Base-by-base conservation (phyloP, 2,329 filamentous ascomycete species). In the Myriosclerotinia curreyana region DNA sequence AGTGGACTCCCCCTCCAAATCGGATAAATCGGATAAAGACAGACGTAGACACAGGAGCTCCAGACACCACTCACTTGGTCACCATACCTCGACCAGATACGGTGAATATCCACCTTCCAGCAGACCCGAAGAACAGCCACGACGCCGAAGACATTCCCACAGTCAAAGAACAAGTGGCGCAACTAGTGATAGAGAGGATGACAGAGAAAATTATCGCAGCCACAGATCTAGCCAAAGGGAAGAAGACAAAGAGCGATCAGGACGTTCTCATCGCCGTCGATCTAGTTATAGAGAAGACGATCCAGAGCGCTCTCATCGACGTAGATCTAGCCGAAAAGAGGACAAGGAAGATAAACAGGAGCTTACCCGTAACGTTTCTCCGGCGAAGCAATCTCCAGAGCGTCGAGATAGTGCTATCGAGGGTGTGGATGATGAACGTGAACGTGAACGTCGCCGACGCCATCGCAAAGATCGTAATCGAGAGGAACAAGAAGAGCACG, bases 401-500 rank as follows among this genome's bases (percentile, higher is more conserved):
- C 68, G 71, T 20, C 70, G 70, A 50, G 72, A 75, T 60, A 74
- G 72, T 54, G 73, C 71, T 11, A 64, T 72, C 12, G 72, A 69
- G 46, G 66, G 65, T 31, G 71, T 70, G 8, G 73, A 68, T 36
- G 62, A 65, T 22, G 55, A 64, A 25, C 55, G 55, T 22, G 55
- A 64, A 25, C 55, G 55, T 52, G 54, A 60, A 36, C 34, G 49
- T 31, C 65, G 66, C 42, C 69, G 67, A 28, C 69, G 71, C 15
- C 61, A 59, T 12, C 67, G 64, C n/a, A 70, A 69, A 52, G 67
- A 70, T 31, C 67, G 72, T 5, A 71, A 69, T 14, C 69, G 70
- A 3, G 71, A 73, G 50, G 72, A 74, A 55, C 71, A 75, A 65
- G 69, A 68, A 51, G 73, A 70, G 22, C 72, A 74, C 60, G 73